These are phyloP conservation scores for Hanseniaspora lindneri DNA, from an alignment of 805 yeast species.

Conservation along the genomic window DNA sequence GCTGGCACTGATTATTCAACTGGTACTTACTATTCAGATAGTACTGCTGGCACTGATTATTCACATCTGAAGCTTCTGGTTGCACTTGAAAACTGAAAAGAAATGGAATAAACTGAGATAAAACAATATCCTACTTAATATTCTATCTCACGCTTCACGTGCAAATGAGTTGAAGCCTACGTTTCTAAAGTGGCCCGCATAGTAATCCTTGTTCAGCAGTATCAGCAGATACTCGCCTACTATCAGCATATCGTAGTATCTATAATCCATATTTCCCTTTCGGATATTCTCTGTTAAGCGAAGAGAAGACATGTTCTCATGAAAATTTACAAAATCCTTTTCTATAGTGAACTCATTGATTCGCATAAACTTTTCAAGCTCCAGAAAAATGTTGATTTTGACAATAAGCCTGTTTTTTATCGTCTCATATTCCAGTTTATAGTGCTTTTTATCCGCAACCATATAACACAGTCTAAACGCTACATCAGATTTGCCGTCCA, in stretches of 20 bases:
- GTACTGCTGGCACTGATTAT: no score
- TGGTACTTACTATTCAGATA: no score
- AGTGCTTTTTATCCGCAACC: not conserved
- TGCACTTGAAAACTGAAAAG: no score
- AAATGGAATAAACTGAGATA: no score
- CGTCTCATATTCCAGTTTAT: not conserved
- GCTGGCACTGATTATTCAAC: no score
- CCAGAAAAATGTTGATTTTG: not conserved
- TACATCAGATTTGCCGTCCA: not conserved
- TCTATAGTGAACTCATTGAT: not conserved
- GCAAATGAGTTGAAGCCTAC: not conserved
- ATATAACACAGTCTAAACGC: not conserved
- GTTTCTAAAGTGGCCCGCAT: not conserved
- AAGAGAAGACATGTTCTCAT: conserved; percentile 10
- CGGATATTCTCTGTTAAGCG: not conserved
- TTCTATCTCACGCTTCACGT: no score
- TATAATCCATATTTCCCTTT: not conserved
- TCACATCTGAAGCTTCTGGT: no score
- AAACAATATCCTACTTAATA: no score
- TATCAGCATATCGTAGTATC: conserved; percentile 2
- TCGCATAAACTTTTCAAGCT: not conserved
- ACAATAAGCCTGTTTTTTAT: not conserved
- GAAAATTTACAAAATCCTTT: conserved; percentile 5
- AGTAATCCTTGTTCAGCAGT: not conserved
- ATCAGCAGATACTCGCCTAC: conserved; percentile 1